Conservation (phyloP, 75 land plant genomes). For the Selaginella tamariscina region DNA sequence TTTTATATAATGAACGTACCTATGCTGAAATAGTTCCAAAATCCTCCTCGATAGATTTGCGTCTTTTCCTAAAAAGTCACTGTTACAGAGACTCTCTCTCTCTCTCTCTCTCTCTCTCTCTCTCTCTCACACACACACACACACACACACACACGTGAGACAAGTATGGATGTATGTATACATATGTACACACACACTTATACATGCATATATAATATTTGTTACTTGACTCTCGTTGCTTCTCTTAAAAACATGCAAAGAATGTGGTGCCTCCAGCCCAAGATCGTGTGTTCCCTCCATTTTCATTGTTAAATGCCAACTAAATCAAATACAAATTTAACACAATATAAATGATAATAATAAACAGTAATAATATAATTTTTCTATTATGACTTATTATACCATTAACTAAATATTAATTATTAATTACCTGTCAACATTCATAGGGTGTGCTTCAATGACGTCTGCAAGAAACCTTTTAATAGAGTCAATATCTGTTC, state of each 20-base stretch:
- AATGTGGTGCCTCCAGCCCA: constrained; percentile 55
- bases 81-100: no score
- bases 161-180: no score
- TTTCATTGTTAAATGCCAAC: constrained; percentile 89
- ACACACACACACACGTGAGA: no score
- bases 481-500: constrained; percentile 63
- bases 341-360: no score
- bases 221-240: background rate
- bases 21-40: constrained; percentile 98
- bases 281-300: constrained; percentile 36
- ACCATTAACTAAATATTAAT: no score
- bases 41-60: constrained; percentile 82
- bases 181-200: background rate
- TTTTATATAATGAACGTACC: constrained; percentile 47
- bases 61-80: constrained; percentile 53
- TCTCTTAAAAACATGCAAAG: constrained; percentile 59
- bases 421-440: constrained; percentile 65
- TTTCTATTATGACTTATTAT: no score
- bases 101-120: no score
- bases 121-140: no score
- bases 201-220: background rate
- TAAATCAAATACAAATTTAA: no score
- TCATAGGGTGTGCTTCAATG: constrained; percentile 49
- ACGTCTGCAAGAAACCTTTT: constrained; percentile 46
- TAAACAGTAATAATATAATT: no score